phyloP scores from a whole-genome alignment of 1,284 basidiomycete genomes.

The Irpex sp. region DNA sequence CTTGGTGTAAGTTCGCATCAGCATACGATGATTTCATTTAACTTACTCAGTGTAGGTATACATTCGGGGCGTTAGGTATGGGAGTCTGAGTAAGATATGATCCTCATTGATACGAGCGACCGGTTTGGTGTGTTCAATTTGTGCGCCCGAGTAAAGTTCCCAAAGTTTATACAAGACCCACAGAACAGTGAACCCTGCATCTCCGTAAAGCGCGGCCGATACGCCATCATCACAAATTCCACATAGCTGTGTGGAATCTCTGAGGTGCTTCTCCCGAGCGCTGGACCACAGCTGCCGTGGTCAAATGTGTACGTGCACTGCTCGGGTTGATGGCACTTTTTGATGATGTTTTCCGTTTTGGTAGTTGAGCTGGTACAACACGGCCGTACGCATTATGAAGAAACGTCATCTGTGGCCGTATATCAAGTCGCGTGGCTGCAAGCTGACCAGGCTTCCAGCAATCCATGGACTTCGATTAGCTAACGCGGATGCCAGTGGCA shows the following conservation, averaged over 20 bases:
- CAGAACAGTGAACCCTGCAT: too few relatives aligned
- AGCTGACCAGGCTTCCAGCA: not conserved
- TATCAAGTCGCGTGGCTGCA: not conserved
- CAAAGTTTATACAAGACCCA: too few relatives aligned
- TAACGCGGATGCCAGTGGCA: not conserved
- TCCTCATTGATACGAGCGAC: too few relatives aligned
- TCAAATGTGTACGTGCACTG: not conserved
- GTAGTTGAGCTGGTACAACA: not conserved
- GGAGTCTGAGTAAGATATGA: too few relatives aligned
- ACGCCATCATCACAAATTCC: not conserved
- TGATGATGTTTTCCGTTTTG: not conserved
- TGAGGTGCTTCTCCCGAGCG: not conserved
- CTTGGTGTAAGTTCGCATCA: too few relatives aligned
- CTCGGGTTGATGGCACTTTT: not conserved
- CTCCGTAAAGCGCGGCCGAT: not conserved
- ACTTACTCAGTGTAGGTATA: too few relatives aligned
- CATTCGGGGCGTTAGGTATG: too few relatives aligned
- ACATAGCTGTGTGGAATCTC: not conserved
- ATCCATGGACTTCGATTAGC: not conserved
- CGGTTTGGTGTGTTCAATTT: too few relatives aligned
- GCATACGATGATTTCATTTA: too few relatives aligned
- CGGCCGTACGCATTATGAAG: not conserved
- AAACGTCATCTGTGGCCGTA: not conserved
- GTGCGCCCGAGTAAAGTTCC: too few relatives aligned
- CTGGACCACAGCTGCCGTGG: not conserved